Evolutionary conservation across 352 stramenopile genomes (phyloP), one percentile per base, ranked within the genome.

Genomic region (Phytopythium cucurbitacearum): DNA sequence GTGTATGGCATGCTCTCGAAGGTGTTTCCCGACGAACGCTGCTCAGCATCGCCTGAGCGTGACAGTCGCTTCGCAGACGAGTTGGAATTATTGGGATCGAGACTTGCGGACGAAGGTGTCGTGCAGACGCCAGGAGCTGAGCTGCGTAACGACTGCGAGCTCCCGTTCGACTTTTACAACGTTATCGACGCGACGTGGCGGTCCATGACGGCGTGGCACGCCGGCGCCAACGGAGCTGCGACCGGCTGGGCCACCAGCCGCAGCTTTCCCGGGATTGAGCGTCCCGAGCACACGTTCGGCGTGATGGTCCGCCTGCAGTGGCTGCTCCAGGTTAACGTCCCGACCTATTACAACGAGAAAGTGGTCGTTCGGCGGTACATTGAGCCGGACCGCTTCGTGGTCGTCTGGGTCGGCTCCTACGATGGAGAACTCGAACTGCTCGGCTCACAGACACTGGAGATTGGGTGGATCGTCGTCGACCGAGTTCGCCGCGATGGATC

Each of bases 331-430:
- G 10, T 38, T 3, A 36, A n/a, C 10, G 7, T 46, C 15, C 48
- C 57, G 3, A 58, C 40, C 2, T 64, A 62, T 44, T 36, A 67
- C 16, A 63, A 63, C 52, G 46, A 68, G 12, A 73, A 72, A 16
- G 40, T 78, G 11, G 66, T 66, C 51, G 38, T 73, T 28, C 60
- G 69, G 49, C 60, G 64, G 51, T 76, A 79, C 44, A 49, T 76
- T 8, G 57, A 73, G 39, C 57, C 53, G 2, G 53, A 63, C 5
- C 56, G 57, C 5, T 37, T 69, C 3, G 60, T 79, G 3, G 35
- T 73, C n/a, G 57, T 76, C 28, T 73, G 65, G 59, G 33, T 56
- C 44, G 59, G 60, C 33, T 43, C 71, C 4, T 76, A 62, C 36
- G 64, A 64, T 5, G 66, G 66, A 0, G 69, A 79, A 51, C 48